Evolutionary conservation across 2,329 filamentous ascomycete species (phyloP), one percentile per base, ranked within the genome.

Genomic region (Penicillium hordei): DNA sequence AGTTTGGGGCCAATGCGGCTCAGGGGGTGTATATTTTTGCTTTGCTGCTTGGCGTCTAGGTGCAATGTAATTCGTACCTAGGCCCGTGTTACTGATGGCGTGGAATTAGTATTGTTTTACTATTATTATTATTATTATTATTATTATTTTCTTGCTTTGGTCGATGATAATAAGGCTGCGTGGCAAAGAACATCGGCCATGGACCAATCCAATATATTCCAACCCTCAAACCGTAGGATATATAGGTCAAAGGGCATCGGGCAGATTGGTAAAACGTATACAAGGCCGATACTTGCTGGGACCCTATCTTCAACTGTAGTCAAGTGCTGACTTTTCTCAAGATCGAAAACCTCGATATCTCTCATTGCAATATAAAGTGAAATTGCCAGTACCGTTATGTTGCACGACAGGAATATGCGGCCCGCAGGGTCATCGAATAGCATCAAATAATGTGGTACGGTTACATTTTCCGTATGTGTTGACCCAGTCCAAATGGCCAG

Each of bases 1-100:
- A 43, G 44, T 42, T 49, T 48, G 55, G 21, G 43, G 44, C 27
- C 46, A 55, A 48, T 58, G 55, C 55, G 50, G 55, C 55, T 57
- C 49, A 52, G 40, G 40, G 29, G 27, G n/a, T n/a, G n/a, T 19
- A 55, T 21, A 44, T 33, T 19, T 31, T 45, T 51, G 39, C n/a
- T 51, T 51, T 45, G 6, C 31, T 44, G 27, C 12, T 40, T 34
- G 33, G 39, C 31, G 23, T 34, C 15, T 33, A 23, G 15, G 40
- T 52, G 40, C 33, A 52, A 39, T 39, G 19, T 45, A 39, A 2
- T 33, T 5, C 6, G 19, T 27, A 15, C 6, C 49, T 44, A 44
- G 39, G 5, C 42, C 27, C 21, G 5, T 57, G 25, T 8, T 40
- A 29, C 36, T 25, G 34, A 48, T 40, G 48, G 48, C 40, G 42